Percentiles rank a stretch among this genome's conserved stretches.
Evolutionary conservation across 805 yeast species (phyloP).

Genomic region (Kluyveromyces siamensis): DNA sequence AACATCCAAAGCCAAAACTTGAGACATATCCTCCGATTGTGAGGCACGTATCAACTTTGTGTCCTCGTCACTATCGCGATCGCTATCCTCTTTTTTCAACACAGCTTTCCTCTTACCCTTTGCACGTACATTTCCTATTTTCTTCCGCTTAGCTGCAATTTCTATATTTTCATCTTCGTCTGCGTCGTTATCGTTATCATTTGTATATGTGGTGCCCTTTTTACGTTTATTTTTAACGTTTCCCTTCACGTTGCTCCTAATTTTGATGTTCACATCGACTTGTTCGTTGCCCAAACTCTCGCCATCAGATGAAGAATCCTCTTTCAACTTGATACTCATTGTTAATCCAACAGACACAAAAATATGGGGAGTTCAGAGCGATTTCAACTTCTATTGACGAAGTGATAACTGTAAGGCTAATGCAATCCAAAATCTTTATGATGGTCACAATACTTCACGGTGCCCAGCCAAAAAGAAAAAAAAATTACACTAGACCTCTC

Average conservation of each 20-base stretch:
- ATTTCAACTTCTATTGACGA: too few species aligned
- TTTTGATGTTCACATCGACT: conserved; percentile 8
- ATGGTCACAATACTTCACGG: too few species aligned
- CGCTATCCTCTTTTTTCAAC: conserved; percentile 9
- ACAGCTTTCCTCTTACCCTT: conserved; percentile 4
- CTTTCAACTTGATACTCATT: conserved; percentile 4
- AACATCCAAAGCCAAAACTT: conserved; percentile 25
- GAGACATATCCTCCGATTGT: neutral
- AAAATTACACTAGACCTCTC: too few species aligned
- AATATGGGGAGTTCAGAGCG: too few species aligned
- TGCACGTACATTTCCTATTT: neutral
- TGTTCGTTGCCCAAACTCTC: conserved; percentile 8
- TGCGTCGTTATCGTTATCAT: neutral
- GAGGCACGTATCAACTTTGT: neutral
- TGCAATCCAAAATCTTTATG: too few species aligned
- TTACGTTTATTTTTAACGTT: conserved; percentile 5
- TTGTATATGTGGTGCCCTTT: neutral
- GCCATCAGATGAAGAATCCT: conserved; percentile 5
- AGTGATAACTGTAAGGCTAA: too few species aligned
- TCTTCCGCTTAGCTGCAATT: conserved; percentile 7
- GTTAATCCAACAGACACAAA: neutral
- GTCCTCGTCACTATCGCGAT: conserved; percentile 8
- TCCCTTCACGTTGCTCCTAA: conserved; percentile 5
- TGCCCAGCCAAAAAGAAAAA: too few species aligned
- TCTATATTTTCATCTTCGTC: conserved; percentile 11